phyloP scores from a whole-genome alignment of 1,284 basidiomycete genomes.

The Ustilago crameri region DNA sequence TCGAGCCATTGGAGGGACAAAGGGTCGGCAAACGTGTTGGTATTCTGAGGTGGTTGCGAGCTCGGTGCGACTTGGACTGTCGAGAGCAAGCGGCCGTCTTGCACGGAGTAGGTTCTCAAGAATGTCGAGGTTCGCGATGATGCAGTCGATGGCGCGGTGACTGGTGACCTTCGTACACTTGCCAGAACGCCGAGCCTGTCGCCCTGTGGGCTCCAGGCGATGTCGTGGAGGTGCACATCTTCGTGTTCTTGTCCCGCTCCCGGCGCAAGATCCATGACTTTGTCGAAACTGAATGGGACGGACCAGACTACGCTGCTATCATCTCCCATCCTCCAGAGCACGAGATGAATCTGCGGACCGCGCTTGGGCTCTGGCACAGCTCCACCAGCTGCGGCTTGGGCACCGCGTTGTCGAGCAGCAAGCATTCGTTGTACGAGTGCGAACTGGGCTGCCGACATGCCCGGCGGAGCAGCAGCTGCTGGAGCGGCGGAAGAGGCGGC shows the following conservation, averaged over 20 bases:
- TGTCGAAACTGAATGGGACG: constrained; percentile 26
- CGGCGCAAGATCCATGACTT: constrained; percentile 23
- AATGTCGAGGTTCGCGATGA: constrained; percentile 15
- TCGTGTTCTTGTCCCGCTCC: constrained; percentile 39
- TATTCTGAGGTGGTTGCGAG: neutral
- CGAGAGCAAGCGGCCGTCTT: constrained; percentile 44
- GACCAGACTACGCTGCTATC: constrained; percentile 40
- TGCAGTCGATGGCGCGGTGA: constrained; percentile 20
- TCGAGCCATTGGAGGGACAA: constrained; percentile 24
- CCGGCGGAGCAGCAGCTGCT: constrained; percentile 22
- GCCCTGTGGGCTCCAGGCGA: constrained; percentile 45
- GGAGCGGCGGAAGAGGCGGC: constrained; percentile 10
- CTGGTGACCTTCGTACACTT: constrained; percentile 18
- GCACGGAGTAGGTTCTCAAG: constrained; percentile 39
- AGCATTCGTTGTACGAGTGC: constrained; percentile 48
- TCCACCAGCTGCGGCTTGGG: constrained; percentile 10
- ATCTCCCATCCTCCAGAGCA: constrained; percentile 46
- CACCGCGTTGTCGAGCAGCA: constrained; percentile 40
- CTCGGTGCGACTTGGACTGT: constrained; percentile 9
- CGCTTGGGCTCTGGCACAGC: constrained; percentile 38
- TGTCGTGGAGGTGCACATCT: constrained; percentile 35
- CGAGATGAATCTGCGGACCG: constrained; percentile 41
- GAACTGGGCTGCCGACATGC: constrained; percentile 46
- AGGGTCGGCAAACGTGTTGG: constrained; percentile 1
- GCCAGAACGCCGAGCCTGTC: constrained; percentile 37